Evolutionary conservation across 495 filamentous ascomycete genomes (phyloP).

Genomic region (Beverwykella pulmonaria): DNA sequence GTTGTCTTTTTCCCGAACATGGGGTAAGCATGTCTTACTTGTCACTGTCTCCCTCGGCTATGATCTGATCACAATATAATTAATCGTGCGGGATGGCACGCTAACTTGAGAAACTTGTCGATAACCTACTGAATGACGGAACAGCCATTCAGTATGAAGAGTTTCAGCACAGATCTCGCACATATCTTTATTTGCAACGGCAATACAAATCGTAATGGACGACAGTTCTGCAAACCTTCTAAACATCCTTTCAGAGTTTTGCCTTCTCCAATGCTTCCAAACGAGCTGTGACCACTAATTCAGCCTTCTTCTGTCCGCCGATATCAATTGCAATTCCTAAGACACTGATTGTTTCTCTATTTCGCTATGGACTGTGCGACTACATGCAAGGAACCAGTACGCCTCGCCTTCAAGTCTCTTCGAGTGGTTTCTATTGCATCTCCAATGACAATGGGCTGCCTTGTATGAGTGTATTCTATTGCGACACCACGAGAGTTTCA

Average conservation of each 20-base stretch:
- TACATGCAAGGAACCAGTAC: constrained; percentile 3
- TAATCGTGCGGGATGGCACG: not conserved
- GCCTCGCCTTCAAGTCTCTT: not conserved
- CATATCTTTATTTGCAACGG: not conserved
- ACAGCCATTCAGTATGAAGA: not conserved
- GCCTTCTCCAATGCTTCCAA: constrained; percentile 12
- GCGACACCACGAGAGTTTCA: constrained; percentile 2
- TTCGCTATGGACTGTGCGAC: constrained; percentile 5
- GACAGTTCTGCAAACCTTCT: constrained; percentile 7
- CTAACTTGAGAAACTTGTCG: constrained; percentile 11
- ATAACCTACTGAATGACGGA: constrained; percentile 12
- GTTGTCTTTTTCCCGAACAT: not conserved
- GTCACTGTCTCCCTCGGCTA: not conserved
- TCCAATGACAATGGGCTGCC: constrained; percentile 15
- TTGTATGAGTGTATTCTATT: constrained; percentile 18
- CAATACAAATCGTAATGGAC: constrained; percentile 13
- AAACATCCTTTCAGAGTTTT: constrained; percentile 5
- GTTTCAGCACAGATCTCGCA: not conserved
- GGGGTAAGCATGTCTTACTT: not conserved
- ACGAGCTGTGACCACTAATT: not conserved
- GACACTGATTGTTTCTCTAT: not conserved
- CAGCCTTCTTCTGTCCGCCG: constrained; percentile 7
- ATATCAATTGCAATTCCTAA: constrained; percentile 17
- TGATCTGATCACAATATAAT: constrained; percentile 1
- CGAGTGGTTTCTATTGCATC: constrained; percentile 13